phyloP scores from a whole-genome alignment of 2,329 filamentous ascomycete species.

The Aureobasidium lini region DNA sequence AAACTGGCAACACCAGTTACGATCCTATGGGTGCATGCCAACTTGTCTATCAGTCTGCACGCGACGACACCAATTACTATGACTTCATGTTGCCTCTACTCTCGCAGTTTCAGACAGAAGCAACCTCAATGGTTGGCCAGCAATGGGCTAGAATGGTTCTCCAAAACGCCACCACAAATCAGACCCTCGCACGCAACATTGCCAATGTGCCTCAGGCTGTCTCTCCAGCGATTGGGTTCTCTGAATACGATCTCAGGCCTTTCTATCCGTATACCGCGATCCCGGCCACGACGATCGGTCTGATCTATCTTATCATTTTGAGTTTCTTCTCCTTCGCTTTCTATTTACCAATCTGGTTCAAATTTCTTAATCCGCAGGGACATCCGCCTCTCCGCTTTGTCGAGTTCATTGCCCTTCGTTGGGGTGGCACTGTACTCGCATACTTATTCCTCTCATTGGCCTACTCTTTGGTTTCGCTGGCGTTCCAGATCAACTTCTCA shows the following conservation, averaged over 20 bases:
- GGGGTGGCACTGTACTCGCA: constrained; percentile 46
- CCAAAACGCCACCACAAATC: constrained; percentile 33
- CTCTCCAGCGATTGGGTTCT: constrained; percentile 50
- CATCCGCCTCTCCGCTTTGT: constrained; percentile 52
- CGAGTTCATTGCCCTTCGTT: constrained; percentile 53
- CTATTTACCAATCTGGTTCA: constrained; percentile 55
- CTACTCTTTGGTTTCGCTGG: constrained; percentile 56
- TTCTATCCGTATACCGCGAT: constrained; percentile 45
- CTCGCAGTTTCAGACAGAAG: constrained; percentile 38
- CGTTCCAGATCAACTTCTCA: constrained; percentile 56
- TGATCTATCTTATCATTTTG: constrained; percentile 62
- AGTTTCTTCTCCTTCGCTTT: constrained; percentile 61
- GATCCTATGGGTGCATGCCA: constrained; percentile 53
- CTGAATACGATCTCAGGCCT: constrained; percentile 50
- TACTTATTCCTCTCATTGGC: constrained; percentile 57
- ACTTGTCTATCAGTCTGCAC: constrained; percentile 47
- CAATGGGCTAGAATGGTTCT: constrained; percentile 37
- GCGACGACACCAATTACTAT: constrained; percentile 47
- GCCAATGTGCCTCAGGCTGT: constrained; percentile 45
- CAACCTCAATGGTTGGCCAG: constrained; percentile 43
- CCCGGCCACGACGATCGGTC: constrained; percentile 53
- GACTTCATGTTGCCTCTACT: constrained; percentile 48
- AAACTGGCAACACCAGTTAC: constrained; percentile 50
- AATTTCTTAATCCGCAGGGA: constrained; percentile 46
- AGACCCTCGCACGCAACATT: constrained; percentile 36